A percentile compares a stretch with the other conserved stretches of the same genome.
Evolutionary conservation across 1,284 basidiomycete genomes (phyloP).

Genomic region (Peniophora sp.): DNA sequence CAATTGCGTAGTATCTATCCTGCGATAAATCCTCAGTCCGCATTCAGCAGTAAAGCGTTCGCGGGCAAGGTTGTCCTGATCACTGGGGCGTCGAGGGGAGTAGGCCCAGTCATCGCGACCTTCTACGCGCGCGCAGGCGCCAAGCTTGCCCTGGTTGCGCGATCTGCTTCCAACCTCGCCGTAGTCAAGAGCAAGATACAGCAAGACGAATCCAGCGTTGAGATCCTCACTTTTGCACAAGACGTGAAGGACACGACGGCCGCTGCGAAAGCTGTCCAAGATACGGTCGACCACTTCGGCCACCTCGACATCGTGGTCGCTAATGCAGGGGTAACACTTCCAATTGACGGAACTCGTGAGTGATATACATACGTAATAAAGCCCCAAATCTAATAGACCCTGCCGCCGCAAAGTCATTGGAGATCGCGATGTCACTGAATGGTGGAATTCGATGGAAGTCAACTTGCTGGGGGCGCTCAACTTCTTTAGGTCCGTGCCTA

Average conservation of each 20-base stretch:
- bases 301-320: background rate
- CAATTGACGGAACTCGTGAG: background rate
- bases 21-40: background rate
- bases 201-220: background rate
- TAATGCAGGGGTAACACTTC: background rate
- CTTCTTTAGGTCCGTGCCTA: background rate
- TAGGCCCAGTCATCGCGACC: conserved; percentile 8
- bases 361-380: no score
- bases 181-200: background rate
- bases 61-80: conserved; percentile 14
- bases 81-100: conserved; percentile 16
- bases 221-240: background rate
- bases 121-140: conserved; percentile 8
- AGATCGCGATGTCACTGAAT: background rate
- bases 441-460: background rate
- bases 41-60: background rate
- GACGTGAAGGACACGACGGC: background rate
- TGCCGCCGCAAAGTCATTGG: background rate
- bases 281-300: background rate
- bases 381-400: no score
- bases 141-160: conserved; percentile 3
- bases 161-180: background rate
- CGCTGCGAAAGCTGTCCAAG: background rate
- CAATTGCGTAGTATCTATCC: background rate
- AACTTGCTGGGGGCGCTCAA: background rate